Percentiles rank a stretch among this genome's conserved stretches.
Evolutionary conservation across 2,329 filamentous ascomycete genomes (phyloP).

Genomic region (Sordariomycetes sp.): DNA sequence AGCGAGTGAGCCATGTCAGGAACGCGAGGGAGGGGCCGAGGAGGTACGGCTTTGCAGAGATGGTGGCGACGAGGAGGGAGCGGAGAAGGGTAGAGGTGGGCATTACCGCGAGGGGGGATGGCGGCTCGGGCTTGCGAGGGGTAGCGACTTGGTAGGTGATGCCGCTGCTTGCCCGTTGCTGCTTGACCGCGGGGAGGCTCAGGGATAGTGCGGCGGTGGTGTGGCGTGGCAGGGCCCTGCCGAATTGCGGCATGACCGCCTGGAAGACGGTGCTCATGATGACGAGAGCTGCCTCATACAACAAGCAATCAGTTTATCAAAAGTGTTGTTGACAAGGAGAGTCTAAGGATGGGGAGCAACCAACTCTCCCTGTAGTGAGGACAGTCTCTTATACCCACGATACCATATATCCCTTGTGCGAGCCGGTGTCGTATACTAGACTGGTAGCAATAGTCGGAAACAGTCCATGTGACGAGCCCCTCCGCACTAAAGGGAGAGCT

Average conservation of each 20-base stretch:
- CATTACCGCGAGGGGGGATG: constrained; percentile 45
- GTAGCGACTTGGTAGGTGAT: constrained; percentile 18
- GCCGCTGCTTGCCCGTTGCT: constrained; percentile 11
- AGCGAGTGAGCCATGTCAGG: constrained; percentile 58
- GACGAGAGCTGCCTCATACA: constrained; percentile 15
- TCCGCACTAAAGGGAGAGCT: constrained; percentile 22
- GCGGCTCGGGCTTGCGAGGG: constrained; percentile 21
- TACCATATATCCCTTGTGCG: neutral
- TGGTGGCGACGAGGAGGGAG: constrained; percentile 53
- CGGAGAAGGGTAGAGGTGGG: constrained; percentile 54
- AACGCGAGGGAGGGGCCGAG: constrained; percentile 55
- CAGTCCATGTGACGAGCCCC: neutral
- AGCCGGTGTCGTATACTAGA: neutral
- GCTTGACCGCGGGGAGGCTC: constrained; percentile 34
- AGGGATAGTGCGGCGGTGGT: constrained; percentile 42
- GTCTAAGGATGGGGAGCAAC: neutral
- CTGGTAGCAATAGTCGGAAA: neutral
- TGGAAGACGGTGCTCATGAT: constrained; percentile 40
- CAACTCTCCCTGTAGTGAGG: neutral
- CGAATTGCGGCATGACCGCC: constrained; percentile 37
- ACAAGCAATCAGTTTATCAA: neutral
- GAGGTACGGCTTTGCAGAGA: constrained; percentile 58
- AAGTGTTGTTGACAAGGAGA: neutral
- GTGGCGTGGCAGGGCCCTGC: constrained; percentile 29
- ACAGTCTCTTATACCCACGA: neutral